A percentile compares a stretch with the other conserved stretches of the same genome.
These are phyloP conservation scores for Neospermospora avenae DNA, from an alignment of 2,329 filamentous ascomycete species.

Conservation along the genomic window DNA sequence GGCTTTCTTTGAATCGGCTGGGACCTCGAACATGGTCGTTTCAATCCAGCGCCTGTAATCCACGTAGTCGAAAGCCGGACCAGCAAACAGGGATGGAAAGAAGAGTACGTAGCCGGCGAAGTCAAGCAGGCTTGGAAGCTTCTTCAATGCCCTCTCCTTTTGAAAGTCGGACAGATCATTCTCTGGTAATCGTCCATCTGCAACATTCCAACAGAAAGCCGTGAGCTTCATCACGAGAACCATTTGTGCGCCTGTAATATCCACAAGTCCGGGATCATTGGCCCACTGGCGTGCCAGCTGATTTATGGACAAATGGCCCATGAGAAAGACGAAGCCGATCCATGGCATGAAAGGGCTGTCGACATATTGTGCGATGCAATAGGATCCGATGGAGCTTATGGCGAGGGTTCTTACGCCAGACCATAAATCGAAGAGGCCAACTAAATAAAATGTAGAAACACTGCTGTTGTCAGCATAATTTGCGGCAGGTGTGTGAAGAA, in stretches of 20 bases:
- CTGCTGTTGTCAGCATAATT: constrained; percentile 40
- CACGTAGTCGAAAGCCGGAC: constrained; percentile 90
- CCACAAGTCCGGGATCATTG: constrained; percentile 63
- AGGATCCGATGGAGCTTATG: constrained; percentile 76
- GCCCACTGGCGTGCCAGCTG: constrained; percentile 79
- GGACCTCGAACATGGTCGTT: constrained; percentile 89
- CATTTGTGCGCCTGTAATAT: constrained; percentile 97
- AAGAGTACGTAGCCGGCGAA: constrained; percentile 91
- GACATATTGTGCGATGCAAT: constrained; percentile 78
- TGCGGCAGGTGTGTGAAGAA: neutral
- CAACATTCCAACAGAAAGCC: constrained; percentile 97
- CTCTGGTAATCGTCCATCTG: constrained; percentile 79
- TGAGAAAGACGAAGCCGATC: constrained; percentile 89
- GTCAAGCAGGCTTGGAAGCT: constrained; percentile 74
- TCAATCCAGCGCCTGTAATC: constrained; percentile 93
- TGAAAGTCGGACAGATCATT: constrained; percentile 83
- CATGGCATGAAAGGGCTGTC: constrained; percentile 95
- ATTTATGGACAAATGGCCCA: constrained; percentile 91
- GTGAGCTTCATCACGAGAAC: constrained; percentile 96
- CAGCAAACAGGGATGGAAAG: constrained; percentile 86
- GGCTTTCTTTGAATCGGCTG: constrained; percentile 74
- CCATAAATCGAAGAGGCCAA: constrained; percentile 94
- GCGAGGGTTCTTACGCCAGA: constrained; percentile 73
- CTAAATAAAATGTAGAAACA: constrained; percentile 82
- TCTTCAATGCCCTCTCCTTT: constrained; percentile 71